These are phyloP conservation scores for Thelonectria olida DNA, from an alignment of 2,329 filamentous ascomycete genomes.

Conservation along the genomic window DNA sequence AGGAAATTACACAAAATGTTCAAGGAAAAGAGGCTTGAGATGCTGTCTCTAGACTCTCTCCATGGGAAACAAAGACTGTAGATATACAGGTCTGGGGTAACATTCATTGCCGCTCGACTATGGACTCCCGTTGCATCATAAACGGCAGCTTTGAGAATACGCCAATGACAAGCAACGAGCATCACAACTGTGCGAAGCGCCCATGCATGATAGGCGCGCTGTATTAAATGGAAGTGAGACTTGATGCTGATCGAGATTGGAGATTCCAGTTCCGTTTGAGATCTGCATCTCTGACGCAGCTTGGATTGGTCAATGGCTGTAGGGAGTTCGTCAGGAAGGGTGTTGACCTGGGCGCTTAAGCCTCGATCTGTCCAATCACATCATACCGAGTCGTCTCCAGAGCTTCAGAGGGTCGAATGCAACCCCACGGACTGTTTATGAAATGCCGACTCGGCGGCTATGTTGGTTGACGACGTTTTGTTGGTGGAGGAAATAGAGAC, in stretches of 20 bases:
- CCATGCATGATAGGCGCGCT: slow-evolving; percentile 40
- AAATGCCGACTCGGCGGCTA: slow-evolving; percentile 33
- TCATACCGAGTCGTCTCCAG: not conserved
- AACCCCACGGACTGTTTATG: slow-evolving; percentile 19
- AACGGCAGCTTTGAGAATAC: slow-evolving; percentile 12
- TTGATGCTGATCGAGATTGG: slow-evolving; percentile 26
- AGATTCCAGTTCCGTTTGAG: slow-evolving; percentile 19
- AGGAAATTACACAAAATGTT: slow-evolving; percentile 9
- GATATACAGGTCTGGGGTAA: slow-evolving; percentile 32
- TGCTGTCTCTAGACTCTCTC: slow-evolving; percentile 4
- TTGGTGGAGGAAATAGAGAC: slow-evolving; percentile 16
- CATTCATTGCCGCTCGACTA: slow-evolving; percentile 27
- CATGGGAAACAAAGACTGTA: slow-evolving; percentile 14
- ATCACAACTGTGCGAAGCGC: slow-evolving; percentile 27
- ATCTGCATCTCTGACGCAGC: slow-evolving; percentile 17
- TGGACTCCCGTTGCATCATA: slow-evolving; percentile 20
- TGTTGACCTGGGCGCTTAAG: slow-evolving; percentile 35
- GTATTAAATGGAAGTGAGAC: not conserved
- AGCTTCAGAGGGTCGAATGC: slow-evolving; percentile 17
- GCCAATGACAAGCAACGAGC: slow-evolving; percentile 26
- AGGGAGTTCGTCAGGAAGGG: slow-evolving; percentile 6
- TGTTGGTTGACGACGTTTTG: slow-evolving; percentile 17
- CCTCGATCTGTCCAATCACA: slow-evolving; percentile 29
- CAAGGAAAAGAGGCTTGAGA: slow-evolving; percentile 4
- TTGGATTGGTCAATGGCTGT: slow-evolving; percentile 30